Evolutionary conservation across 177 flowering plant species (phyloP).

Genomic region (Vitis hybrid): DNA sequence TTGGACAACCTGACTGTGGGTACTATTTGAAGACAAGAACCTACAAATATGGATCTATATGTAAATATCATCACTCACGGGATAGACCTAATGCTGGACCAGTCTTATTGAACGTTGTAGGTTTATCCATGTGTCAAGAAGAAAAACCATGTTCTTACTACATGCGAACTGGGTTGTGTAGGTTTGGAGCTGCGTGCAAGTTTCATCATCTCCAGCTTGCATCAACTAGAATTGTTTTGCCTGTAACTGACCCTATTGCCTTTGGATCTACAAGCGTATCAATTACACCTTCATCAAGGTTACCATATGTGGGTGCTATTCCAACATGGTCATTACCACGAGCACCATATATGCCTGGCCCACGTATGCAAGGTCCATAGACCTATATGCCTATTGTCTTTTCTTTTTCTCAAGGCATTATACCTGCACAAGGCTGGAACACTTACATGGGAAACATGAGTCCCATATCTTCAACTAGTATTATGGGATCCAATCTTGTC

Average conservation of each 20-base stretch:
- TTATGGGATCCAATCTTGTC: conserved; percentile 33
- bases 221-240: conserved; percentile 32
- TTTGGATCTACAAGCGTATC: conserved; percentile 35
- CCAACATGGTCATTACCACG: conserved; percentile 56
- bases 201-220: conserved; percentile 74
- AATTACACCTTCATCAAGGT: conserved; percentile 28
- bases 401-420: conserved; percentile 55
- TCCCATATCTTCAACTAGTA: conserved; percentile 33
- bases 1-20: conserved; percentile 83
- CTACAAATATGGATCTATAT: conserved; percentile 73
- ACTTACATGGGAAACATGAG: conserved; percentile 50
- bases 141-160: conserved; percentile 65
- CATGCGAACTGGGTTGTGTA: conserved; percentile 66
- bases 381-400: conserved; percentile 52
- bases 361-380: conserved; percentile 41
- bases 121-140: conserved; percentile 76
- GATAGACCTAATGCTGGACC: conserved; percentile 62
- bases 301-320: conserved; percentile 43
- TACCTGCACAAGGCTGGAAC: conserved; percentile 69
- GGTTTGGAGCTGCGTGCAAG: conserved; percentile 74
- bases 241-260: conserved; percentile 35
- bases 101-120: conserved; percentile 50
- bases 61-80: conserved; percentile 82
- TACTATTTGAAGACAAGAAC: conserved; percentile 76
- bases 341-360: conserved; percentile 37